Evolutionary conservation across 2,329 filamentous ascomycete species (phyloP).

Genomic region (Exserohilum rostratum): DNA sequence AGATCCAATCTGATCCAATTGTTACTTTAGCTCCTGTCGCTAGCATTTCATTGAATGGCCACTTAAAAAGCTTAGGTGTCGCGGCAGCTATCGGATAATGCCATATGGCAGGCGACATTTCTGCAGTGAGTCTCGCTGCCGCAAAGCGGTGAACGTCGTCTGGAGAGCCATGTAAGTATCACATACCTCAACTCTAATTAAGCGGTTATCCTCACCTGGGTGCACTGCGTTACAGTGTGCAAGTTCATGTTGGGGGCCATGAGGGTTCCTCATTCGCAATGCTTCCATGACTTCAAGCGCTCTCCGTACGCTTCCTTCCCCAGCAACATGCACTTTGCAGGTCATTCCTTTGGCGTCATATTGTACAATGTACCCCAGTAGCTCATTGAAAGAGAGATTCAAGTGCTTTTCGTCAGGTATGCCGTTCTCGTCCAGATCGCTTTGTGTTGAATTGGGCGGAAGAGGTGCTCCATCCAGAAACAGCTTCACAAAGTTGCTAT

Average conservation of each 20-base stretch:
- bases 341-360: constrained; percentile 43
- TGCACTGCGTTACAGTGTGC: constrained; percentile 34
- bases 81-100: neutral
- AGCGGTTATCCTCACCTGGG: constrained; percentile 14
- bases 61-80: constrained; percentile 31
- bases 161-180: neutral
- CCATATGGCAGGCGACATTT: constrained; percentile 39
- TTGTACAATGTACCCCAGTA: constrained; percentile 32
- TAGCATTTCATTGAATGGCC: constrained; percentile 37
- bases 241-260: constrained; percentile 43
- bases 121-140: constrained; percentile 41
- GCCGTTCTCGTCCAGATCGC: constrained; percentile 31
- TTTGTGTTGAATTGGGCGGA: constrained; percentile 39
- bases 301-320: constrained; percentile 36
- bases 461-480: constrained; percentile 39
- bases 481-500: constrained; percentile 45
- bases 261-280: constrained; percentile 29
- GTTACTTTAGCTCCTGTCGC: constrained; percentile 35
- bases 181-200: neutral
- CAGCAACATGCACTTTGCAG: constrained; percentile 45
- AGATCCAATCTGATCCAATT: constrained; percentile 37
- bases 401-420: constrained; percentile 23
- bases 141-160: constrained; percentile 38
- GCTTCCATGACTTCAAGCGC: constrained; percentile 41
- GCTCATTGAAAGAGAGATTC: constrained; percentile 22